These are phyloP conservation scores for Dioszegia crocea DNA, from an alignment of 768 basidiomycete species.

Conservation along the genomic window DNA sequence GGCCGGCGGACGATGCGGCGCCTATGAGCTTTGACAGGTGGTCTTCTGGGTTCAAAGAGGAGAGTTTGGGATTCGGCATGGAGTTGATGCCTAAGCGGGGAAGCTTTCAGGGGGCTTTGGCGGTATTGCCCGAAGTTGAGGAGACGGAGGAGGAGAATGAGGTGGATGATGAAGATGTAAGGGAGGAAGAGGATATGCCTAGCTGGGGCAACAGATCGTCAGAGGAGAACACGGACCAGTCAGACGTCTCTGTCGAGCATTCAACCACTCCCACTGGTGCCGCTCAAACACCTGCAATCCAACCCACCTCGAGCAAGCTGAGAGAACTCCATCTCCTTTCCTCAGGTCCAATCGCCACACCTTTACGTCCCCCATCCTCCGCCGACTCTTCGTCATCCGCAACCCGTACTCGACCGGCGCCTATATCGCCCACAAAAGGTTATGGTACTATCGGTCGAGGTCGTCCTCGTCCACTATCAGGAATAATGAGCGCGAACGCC, in stretches of 20 bases:
- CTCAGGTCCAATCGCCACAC: slow-evolving; percentile 14
- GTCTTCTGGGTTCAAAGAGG: slow-evolving; percentile 23
- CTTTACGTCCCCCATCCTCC: slow-evolving; percentile 10
- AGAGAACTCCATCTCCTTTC: slow-evolving; percentile 25
- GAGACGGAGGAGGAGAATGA: slow-evolving; percentile 35
- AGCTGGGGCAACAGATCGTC: background rate
- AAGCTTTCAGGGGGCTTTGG: slow-evolving; percentile 23
- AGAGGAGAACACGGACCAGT: background rate
- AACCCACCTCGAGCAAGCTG: slow-evolving; percentile 12
- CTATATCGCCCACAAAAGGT: slow-evolving; percentile 27
- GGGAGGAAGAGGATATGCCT: background rate
- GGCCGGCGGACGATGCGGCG: slow-evolving; percentile 12
- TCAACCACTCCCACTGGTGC: background rate
- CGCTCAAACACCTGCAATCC: background rate
- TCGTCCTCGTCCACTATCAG: slow-evolving; percentile 34
- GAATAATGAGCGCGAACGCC: slow-evolving; percentile 7
- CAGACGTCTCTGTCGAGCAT: background rate
- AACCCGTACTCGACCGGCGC: background rate
- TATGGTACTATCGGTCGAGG: slow-evolving; percentile 41
- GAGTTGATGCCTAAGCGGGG: slow-evolving; percentile 21
- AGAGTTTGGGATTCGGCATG: slow-evolving; percentile 28
- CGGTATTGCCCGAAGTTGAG: slow-evolving; percentile 39
- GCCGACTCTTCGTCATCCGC: slow-evolving; percentile 7
- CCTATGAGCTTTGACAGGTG: slow-evolving; percentile 21
- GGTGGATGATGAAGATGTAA: background rate